Evolutionary conservation across 306 rosid species (phyloP).

Genomic region (Sicyos baderoa): DNA sequence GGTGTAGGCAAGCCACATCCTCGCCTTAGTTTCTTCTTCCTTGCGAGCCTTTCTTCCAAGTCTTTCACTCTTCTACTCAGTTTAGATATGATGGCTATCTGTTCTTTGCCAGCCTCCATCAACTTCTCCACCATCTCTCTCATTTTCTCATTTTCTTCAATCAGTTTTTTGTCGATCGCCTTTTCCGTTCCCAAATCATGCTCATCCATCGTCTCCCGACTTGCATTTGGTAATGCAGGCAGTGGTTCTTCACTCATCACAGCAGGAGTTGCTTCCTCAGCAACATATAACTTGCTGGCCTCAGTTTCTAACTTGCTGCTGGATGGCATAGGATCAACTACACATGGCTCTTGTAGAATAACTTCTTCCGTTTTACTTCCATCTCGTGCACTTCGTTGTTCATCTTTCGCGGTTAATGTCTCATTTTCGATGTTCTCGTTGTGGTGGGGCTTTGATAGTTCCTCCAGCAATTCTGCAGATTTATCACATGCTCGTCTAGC

Average conservation of each 20-base stretch:
- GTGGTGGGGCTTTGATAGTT: neutral
- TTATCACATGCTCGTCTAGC: neutral
- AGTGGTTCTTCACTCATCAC: neutral
- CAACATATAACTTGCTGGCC: neutral
- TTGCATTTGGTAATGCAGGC: neutral
- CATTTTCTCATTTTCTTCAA: constrained; percentile 49
- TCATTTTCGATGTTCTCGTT: neutral
- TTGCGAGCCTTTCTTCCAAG: constrained; percentile 54
- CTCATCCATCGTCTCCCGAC: neutral
- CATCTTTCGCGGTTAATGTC: neutral
- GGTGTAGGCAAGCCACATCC: neutral
- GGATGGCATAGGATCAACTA: neutral
- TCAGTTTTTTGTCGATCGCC: constrained; percentile 21
- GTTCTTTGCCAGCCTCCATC: constrained; percentile 55
- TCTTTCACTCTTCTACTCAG: constrained; percentile 54
- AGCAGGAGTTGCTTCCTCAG: neutral
- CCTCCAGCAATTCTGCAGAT: neutral
- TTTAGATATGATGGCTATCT: constrained; percentile 42
- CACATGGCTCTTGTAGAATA: neutral
- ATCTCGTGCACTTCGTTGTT: neutral
- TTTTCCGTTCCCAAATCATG: neutral
- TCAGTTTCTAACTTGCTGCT: neutral
- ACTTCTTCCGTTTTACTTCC: neutral
- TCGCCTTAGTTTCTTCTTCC: constrained; percentile 32
- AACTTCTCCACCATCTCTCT: constrained; percentile 50